Percentiles rank a stretch among this genome's conserved stretches.
Evolutionary conservation across 2,329 filamentous ascomycete genomes (phyloP).

Genomic region (Claviceps pusilla): DNA sequence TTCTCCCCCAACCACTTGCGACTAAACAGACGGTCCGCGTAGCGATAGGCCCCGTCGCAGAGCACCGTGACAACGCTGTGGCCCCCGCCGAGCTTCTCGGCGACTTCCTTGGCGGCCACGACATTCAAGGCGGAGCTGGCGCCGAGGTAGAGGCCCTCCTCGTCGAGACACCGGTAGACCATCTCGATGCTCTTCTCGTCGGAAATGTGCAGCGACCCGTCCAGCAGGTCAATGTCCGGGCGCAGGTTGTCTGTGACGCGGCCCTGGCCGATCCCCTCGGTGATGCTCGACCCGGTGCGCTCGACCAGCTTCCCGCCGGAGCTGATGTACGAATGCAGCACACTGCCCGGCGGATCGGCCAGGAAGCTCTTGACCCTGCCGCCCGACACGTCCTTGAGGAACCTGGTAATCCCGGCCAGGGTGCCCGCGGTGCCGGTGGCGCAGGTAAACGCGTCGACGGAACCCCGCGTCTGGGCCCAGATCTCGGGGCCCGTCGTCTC

Average conservation of each 20-base stretch:
- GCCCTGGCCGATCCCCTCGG: constrained; percentile 93
- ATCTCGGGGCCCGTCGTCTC: constrained; percentile 97
- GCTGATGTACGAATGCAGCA: constrained; percentile 81
- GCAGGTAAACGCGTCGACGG: constrained; percentile 87
- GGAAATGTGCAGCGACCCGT: constrained; percentile 68
- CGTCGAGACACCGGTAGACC: constrained; percentile 91
- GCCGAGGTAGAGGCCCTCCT: constrained; percentile 89
- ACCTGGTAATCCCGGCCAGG: constrained; percentile 74
- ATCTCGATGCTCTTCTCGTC: constrained; percentile 95
- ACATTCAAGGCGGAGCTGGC: constrained; percentile 92
- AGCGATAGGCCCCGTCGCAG: constrained; percentile 93
- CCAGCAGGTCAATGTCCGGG: constrained; percentile 69
- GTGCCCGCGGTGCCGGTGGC: constrained; percentile 88
- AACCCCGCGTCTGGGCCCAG: constrained; percentile 78
- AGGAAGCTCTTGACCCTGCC: constrained; percentile 76
- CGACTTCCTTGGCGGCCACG: constrained; percentile 85
- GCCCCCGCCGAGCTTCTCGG: constrained; percentile 74
- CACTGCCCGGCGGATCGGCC: constrained; percentile 84
- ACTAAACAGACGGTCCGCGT: constrained; percentile 87
- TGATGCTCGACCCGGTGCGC: constrained; percentile 74
- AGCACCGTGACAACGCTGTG: constrained; percentile 87
- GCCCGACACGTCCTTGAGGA: constrained; percentile 66
- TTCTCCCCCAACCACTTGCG: constrained; percentile 81
- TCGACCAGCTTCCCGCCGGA: constrained; percentile 75
- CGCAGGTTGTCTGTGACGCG: constrained; percentile 88